Evolutionary conservation across 78 protist genomes (phyloP), one percentile per base, ranked within the genome.

Genomic region (Dictyostelium firmibasis): DNA sequence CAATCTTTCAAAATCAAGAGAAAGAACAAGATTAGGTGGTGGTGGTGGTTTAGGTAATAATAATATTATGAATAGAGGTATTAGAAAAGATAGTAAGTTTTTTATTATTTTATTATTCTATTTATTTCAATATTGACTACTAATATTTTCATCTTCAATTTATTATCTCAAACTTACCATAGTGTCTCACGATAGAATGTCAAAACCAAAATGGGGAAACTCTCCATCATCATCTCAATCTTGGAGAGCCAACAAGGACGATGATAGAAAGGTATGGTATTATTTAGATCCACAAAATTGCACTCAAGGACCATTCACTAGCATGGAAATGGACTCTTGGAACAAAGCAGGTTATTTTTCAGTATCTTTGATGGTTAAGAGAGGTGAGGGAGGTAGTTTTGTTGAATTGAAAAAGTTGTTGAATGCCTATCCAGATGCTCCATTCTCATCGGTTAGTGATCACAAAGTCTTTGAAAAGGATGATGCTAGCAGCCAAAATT

Each of bases 271-370:
- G 35, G 77, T 81, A 38, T 89, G 94, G 94, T 89, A 47, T 33
- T 89, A 89, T 81, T 75, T 89, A 16, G 94, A 89, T 44, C 87
- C 87, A 69, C 78, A 89, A 20, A 89, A 81, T 70, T 62, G 41
- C 10, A 78, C 94, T 18, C 94, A 89, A 81, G 94, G 94, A 16
- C 94, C 94, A 69, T 89, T 89, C 64, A 83, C 82, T 4, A 81
- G 57, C 14, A 62, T 43, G 8, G 82, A 84, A 23, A 89, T 89
- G 94, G 94, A 89, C 4, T 57, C 67, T 20, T 89, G 94, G 94
- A 77, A 89, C 83, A 89, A 81, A 31, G 94, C 94, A 11, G 94
- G 94, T 27, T 89, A 89, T 50, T 89, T 89, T 35, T 35, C 86
- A 31, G 57, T 86, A 29, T 44, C 50, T 50, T 75, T 89, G 9